Evolutionary conservation across 768 basidiomycete species (phyloP).

Genomic region (Russula foetens): DNA sequence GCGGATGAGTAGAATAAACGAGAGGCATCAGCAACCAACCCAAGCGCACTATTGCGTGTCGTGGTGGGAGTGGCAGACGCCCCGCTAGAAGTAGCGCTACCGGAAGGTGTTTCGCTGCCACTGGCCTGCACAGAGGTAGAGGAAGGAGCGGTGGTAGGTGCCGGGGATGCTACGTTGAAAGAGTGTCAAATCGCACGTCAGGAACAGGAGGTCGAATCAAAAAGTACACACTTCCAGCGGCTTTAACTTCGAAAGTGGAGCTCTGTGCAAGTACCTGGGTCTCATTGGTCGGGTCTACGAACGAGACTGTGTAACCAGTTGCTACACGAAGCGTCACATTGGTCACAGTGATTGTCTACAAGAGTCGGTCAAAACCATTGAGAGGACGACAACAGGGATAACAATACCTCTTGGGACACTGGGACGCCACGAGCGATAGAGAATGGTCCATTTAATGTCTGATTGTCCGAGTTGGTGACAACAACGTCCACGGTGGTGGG

Average conservation of each 20-base stretch:
- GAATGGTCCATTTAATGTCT: constrained; percentile 31
- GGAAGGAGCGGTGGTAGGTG: constrained; percentile 1
- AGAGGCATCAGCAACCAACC: background rate
- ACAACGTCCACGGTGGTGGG: constrained; percentile 29
- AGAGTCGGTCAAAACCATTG: constrained; percentile 20
- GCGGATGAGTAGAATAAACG: constrained; percentile 5
- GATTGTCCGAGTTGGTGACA: constrained; percentile 27
- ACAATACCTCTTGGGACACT: constrained; percentile 23
- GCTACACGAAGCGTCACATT: constrained; percentile 29
- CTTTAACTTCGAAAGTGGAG: constrained; percentile 29
- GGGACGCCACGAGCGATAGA: constrained; percentile 29
- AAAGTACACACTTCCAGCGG: constrained; percentile 31
- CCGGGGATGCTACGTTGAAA: constrained; percentile 7
- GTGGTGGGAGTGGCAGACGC: constrained; percentile 4
- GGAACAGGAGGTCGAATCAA: background rate
- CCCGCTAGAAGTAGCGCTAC: background rate
- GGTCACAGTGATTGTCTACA: constrained; percentile 24
- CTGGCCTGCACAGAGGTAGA: background rate
- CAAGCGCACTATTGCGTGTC: background rate
- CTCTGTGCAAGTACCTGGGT: constrained; percentile 29
- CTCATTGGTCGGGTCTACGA: constrained; percentile 29
- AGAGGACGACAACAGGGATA: background rate
- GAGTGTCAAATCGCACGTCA: background rate
- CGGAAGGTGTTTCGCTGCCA: background rate
- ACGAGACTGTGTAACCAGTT: constrained; percentile 29